Base-by-base conservation (phyloP, 768 basidiomycete species). In the Boletales sp. region DNA sequence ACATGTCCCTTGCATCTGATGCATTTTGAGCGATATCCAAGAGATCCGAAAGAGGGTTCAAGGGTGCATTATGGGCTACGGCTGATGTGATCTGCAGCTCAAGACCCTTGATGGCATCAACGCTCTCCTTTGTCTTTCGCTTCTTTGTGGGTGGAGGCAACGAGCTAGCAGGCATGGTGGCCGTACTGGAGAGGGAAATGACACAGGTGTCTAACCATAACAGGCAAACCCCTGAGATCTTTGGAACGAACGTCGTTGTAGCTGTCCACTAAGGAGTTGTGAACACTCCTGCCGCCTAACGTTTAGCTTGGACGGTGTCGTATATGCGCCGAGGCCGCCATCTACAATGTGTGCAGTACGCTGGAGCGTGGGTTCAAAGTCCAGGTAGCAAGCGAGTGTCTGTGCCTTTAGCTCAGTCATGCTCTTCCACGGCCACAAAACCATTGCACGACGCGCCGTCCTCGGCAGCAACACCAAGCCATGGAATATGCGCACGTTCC, bases 21-120 rank as follows among this genome's bases (percentile, higher is more conserved):
- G 75, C 65, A 15, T 70, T 65, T 30, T 74, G 65, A 1, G 83
- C 74, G 30, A 90, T 66, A 14, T 80, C 71, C 46, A 92, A 64
- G 8, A 96, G 81, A 65, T 92, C 87, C 12, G 84, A 80, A 18
- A 96, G 68, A 28, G 79, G 72, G 61, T 96, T 97, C 38, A 96
- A 74, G 17, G 91, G 89, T 13, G 72, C 57, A 54, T 83, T 79
- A 7, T 71, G 59, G 8, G 75, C 61, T 4, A 84, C 70, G 0
- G 88, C 81, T 1, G 68, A 50, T 0, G 75, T 80, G 17, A 94
- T 69, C 39, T 72, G 69, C 25, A 71, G 62, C 64, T 91, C 88
- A 12, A 89, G 71, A 11, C 54, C 51, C 56, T 78, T 73, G 41
- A 82, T 68, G 7, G 54, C 54, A 18, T 25, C 42, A 30, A 45